Percentiles rank a stretch among this genome's conserved stretches.
phyloP scores from a whole-genome alignment of 805 yeast species.

The Naumovozyma baii region DNA sequence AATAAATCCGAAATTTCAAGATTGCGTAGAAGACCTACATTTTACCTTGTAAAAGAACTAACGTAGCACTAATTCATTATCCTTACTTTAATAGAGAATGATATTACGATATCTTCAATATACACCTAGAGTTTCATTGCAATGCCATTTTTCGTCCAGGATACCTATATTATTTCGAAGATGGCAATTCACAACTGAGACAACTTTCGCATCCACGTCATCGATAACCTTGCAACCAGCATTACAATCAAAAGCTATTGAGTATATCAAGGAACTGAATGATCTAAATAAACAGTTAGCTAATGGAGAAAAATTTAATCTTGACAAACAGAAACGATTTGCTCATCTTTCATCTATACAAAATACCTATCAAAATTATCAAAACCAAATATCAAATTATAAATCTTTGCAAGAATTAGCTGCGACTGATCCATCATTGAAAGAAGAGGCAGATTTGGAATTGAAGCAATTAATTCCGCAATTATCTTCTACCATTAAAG shows the following conservation, averaged over 20 bases:
- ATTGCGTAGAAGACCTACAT: too few relatives aligned
- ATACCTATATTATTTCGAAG: too few relatives aligned
- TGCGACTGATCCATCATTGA: constrained; percentile 28
- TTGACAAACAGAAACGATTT: constrained; percentile 40
- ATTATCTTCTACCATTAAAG: constrained; percentile 34
- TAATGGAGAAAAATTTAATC: constrained; percentile 35
- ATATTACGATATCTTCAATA: too few relatives aligned
- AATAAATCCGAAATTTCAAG: too few relatives aligned
- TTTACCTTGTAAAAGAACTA: too few relatives aligned
- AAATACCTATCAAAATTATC: constrained; percentile 34
- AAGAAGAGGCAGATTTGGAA: constrained; percentile 56
- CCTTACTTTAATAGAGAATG: too few relatives aligned
- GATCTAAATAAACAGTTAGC: constrained; percentile 36
- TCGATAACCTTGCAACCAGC: too few relatives aligned
- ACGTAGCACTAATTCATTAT: too few relatives aligned
- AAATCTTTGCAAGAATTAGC: constrained; percentile 29
- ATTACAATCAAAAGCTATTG: constrained; percentile 39
- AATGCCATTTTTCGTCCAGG: too few relatives aligned
- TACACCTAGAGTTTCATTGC: too few relatives aligned
- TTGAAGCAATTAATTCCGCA: constrained; percentile 38
- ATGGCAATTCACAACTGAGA: too few relatives aligned
- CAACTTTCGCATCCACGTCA: too few relatives aligned
- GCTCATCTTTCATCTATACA: constrained; percentile 38
- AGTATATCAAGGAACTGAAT: constrained; percentile 34
- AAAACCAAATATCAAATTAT: constrained; percentile 24